These are phyloP conservation scores for Alloteropsis semialata DNA, from an alignment of 176 grass and related monocot species.

Conservation along the genomic window DNA sequence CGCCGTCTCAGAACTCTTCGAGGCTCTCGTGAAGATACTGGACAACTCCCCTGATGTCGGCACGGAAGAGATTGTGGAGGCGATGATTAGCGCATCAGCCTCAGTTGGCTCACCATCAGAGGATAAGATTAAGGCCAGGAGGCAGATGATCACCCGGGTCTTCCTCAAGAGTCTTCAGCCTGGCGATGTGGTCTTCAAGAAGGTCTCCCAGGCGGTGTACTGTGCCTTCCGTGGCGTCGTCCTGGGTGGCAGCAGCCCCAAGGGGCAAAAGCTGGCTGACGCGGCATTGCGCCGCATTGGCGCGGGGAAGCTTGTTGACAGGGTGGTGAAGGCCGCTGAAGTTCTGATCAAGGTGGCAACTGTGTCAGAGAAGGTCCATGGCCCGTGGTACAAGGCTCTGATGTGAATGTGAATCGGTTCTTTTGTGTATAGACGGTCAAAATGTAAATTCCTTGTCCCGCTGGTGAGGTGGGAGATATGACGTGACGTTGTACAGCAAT, in stretches of 20 bases:
- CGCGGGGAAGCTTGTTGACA: constrained; percentile 29
- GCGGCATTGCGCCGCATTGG: constrained; percentile 51
- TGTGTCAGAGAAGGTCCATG: constrained; percentile 61
- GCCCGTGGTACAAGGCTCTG: constrained; percentile 68
- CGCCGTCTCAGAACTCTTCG: constrained; percentile 39
- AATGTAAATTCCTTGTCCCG: constrained; percentile 27
- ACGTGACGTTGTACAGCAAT: constrained; percentile 33
- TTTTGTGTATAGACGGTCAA: constrained; percentile 19
- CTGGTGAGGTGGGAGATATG: constrained; percentile 28
- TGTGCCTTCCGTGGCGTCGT: constrained; percentile 51
- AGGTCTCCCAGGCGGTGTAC: constrained; percentile 62
- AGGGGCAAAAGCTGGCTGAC: constrained; percentile 65
- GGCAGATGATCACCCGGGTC: constrained; percentile 64
- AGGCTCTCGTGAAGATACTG: constrained; percentile 49
- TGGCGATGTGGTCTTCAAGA: constrained; percentile 54
- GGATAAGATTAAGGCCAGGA: constrained; percentile 46
- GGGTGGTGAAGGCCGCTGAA: constrained; percentile 45
- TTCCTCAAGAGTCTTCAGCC: constrained; percentile 82
- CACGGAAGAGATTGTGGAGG: constrained; percentile 64
- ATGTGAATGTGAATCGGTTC: constrained; percentile 42
- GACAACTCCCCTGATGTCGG: constrained; percentile 50
- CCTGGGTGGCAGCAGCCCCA: constrained; percentile 50
- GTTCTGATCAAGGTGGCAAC: constrained; percentile 52
- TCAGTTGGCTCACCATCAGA: constrained; percentile 28
- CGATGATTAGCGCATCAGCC: constrained; percentile 39